Conservation (phyloP, 805 yeast genomes). For the Hanseniaspora taiwanica region DNA sequence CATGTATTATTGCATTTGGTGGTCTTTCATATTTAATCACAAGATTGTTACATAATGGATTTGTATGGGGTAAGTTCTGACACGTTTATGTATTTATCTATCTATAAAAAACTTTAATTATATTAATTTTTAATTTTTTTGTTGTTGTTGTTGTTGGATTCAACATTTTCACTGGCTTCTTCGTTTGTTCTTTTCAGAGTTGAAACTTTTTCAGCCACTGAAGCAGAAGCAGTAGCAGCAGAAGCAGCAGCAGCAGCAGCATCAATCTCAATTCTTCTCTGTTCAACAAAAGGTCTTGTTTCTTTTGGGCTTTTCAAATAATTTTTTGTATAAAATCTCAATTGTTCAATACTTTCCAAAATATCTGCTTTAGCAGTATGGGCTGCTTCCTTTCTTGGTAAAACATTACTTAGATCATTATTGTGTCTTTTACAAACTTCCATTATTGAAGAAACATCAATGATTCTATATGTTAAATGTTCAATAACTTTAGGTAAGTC, state of each 20-base stretch:
- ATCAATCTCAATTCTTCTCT: neutral
- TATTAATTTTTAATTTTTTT: neutral
- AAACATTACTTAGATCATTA: conserved; percentile 37
- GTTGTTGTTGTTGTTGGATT: neutral
- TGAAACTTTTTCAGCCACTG: neutral
- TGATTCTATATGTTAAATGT: conserved; percentile 56
- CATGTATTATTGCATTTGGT: conserved; percentile 25
- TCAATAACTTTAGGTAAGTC: conserved; percentile 71
- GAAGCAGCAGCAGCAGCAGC: neutral
- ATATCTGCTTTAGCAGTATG: conserved; percentile 91
- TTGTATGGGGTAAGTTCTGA: conserved; percentile 18
- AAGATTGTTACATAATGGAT: conserved; percentile 31
- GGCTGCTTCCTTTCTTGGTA: conserved; percentile 50
- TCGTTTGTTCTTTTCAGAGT: neutral
- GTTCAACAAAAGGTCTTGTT: conserved; percentile 6
- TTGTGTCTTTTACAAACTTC: conserved; percentile 75
- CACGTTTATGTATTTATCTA: neutral
- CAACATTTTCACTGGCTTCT: neutral
- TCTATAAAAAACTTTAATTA: neutral
- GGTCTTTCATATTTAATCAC: conserved; percentile 28
- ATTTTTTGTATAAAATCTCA: conserved; percentile 61
- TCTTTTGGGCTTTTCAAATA: conserved; percentile 32
- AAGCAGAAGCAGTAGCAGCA: no score
- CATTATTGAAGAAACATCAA: conserved; percentile 81
- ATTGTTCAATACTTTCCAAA: conserved; percentile 72